phyloP scores from a whole-genome alignment of 2,329 filamentous ascomycete species.

The Ophiostoma sp. region DNA sequence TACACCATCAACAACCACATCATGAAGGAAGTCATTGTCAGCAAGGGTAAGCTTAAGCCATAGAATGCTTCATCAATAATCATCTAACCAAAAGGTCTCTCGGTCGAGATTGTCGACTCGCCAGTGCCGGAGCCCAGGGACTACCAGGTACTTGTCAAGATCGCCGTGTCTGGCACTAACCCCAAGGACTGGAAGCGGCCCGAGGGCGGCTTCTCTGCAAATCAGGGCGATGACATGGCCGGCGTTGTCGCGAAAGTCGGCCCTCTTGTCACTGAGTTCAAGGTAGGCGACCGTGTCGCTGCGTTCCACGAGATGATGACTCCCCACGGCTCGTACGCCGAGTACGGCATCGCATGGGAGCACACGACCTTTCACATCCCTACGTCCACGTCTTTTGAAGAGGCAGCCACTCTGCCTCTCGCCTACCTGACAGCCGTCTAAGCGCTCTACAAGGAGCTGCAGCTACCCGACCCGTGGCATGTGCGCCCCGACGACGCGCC shows the following conservation, averaged over 20 bases:
- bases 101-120: constrained; percentile 39
- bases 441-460: constrained; percentile 36
- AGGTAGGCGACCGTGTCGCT: constrained; percentile 51
- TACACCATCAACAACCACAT: neutral
- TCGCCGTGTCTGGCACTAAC: constrained; percentile 40
- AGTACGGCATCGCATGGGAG: constrained; percentile 40
- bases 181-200: constrained; percentile 45
- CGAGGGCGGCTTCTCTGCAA: constrained; percentile 28
- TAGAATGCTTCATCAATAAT: too few relatives aligned
- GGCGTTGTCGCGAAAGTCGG: constrained; percentile 52
- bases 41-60: constrained; percentile 13
- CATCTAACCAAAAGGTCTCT: constrained; percentile 29
- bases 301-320: constrained; percentile 44
- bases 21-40: constrained; percentile 26
- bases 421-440: constrained; percentile 42
- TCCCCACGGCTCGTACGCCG: constrained; percentile 37
- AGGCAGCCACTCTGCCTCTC: constrained; percentile 42
- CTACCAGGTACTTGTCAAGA: constrained; percentile 27
- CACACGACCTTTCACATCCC: constrained; percentile 43
- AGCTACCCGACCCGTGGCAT: constrained; percentile 41
- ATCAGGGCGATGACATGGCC: constrained; percentile 52
- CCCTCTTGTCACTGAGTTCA: constrained; percentile 52
- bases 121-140: constrained; percentile 37
- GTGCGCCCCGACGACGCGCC: constrained; percentile 29
- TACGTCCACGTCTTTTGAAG: constrained; percentile 35